These are phyloP conservation scores for Tolypocladium ovalisporum DNA, from an alignment of 2,329 filamentous ascomycete species.

Conservation along the genomic window DNA sequence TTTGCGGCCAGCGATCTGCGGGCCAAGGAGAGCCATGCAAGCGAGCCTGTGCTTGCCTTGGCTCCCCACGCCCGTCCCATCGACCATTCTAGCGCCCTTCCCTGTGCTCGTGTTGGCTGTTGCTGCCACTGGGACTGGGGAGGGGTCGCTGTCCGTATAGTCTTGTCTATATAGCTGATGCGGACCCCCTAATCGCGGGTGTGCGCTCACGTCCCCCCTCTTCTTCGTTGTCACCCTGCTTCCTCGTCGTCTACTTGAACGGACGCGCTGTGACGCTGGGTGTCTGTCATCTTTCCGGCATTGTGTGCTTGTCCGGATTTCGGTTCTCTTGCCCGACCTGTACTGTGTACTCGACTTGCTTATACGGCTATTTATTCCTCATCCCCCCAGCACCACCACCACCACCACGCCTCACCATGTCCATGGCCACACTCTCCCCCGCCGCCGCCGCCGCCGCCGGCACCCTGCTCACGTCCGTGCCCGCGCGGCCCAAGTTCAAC, in stretches of 20 bases:
- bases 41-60: background rate
- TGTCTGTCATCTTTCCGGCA: background rate
- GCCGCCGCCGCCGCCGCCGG: background rate
- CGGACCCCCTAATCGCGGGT: background rate
- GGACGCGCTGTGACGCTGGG: background rate
- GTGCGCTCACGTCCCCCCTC: background rate
- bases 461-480: background rate
- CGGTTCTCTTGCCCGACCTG: no score
- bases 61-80: no score
- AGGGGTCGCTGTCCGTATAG: no score
- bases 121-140: background rate
- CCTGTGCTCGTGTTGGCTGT: background rate
- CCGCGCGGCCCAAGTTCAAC: conserved; percentile 36
- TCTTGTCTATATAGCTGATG: background rate
- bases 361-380: background rate
- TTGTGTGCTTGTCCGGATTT: no score
- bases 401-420: background rate
- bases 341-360: no score
- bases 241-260: background rate
- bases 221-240: background rate
- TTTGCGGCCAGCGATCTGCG: no score
- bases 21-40: background rate
- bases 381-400: background rate
- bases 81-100: background rate
- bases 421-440: background rate